Evolutionary conservation across 2,329 filamentous ascomycete species (phyloP).

Genomic region (Chrysoporthe cubensis): DNA sequence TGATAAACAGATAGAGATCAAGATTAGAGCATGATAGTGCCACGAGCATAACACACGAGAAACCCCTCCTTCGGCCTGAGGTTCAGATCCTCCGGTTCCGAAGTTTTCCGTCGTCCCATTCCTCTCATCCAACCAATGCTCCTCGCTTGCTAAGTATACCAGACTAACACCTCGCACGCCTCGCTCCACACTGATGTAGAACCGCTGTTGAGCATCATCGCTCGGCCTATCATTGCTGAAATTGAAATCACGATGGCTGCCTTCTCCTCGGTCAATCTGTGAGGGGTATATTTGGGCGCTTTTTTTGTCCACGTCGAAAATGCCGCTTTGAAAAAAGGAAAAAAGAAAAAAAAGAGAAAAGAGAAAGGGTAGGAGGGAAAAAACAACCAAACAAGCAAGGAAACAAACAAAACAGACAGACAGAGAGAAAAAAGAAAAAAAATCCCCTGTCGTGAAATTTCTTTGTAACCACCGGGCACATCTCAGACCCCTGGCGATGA

Average conservation of each 20-base stretch:
- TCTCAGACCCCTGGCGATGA: background rate
- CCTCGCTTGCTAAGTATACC: slow-evolving; percentile 13
- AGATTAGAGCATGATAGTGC: slow-evolving; percentile 2
- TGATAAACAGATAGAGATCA: slow-evolving; percentile 7
- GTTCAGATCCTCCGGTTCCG: background rate
- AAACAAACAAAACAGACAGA: no score
- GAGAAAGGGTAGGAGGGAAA: background rate
- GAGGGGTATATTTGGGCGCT: slow-evolving; percentile 8
- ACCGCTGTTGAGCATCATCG: background rate
- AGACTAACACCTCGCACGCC: slow-evolving; percentile 10
- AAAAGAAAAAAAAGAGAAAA: background rate
- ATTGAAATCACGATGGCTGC: slow-evolving; percentile 8
- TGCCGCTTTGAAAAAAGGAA: background rate
- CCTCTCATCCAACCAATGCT: slow-evolving; percentile 11
- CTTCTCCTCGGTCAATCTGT: slow-evolving; percentile 16
- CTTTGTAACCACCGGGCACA: background rate
- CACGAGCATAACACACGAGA: slow-evolving; percentile 15
- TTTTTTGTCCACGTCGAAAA: background rate
- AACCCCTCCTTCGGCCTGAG: slow-evolving; percentile 10
- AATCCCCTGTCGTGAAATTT: background rate
- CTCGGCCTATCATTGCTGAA: background rate
- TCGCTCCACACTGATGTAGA: slow-evolving; percentile 10
- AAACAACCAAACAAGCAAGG: no score
- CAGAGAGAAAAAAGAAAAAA: background rate
- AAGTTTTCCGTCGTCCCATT: background rate